Percentiles rank a stretch among this genome's conserved stretches.
These are phyloP conservation scores for Ogataea paraovalis DNA, from an alignment of 805 yeast genomes.

Conservation along the genomic window DNA sequence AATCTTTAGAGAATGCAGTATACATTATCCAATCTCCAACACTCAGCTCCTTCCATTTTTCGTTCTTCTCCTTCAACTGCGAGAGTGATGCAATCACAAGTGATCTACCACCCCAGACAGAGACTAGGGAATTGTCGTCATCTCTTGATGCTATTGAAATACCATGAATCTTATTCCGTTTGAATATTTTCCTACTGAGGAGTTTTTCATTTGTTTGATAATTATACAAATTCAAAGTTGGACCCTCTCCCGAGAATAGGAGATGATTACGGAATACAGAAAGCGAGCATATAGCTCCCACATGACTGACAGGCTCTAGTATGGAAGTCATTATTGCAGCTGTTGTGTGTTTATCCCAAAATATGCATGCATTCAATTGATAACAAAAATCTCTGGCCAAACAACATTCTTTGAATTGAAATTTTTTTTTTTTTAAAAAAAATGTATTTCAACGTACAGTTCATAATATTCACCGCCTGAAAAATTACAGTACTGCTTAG, in stretches of 20 bases:
- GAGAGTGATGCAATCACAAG: slow-evolving; percentile 39
- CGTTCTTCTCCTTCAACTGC: slow-evolving; percentile 22
- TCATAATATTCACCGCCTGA: background rate
- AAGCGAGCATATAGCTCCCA: slow-evolving; percentile 72
- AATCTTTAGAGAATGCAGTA: slow-evolving; percentile 44
- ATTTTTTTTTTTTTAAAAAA: background rate
- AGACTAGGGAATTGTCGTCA: slow-evolving; percentile 29
- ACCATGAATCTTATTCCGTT: slow-evolving; percentile 81
- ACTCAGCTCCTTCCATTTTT: slow-evolving; percentile 39
- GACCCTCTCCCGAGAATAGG: slow-evolving; percentile 69
- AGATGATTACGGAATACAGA: slow-evolving; percentile 34
- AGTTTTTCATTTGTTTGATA: slow-evolving; percentile 34
- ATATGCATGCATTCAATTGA: no score
- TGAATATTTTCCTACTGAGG: slow-evolving; percentile 45
- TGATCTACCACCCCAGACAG: slow-evolving; percentile 71
- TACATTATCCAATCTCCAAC: slow-evolving; percentile 79
- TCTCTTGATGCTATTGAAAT: slow-evolving; percentile 36
- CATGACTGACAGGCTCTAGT: slow-evolving; percentile 30
- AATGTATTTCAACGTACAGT: no score
- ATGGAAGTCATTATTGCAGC: background rate
- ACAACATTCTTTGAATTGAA: background rate
- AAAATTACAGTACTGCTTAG: background rate
- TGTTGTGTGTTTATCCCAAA: background rate
- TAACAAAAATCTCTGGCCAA: background rate
- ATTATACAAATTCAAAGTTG: slow-evolving; percentile 53